Conservation (phyloP, 148 eudicot species). For the Cornus suecica region DNA sequence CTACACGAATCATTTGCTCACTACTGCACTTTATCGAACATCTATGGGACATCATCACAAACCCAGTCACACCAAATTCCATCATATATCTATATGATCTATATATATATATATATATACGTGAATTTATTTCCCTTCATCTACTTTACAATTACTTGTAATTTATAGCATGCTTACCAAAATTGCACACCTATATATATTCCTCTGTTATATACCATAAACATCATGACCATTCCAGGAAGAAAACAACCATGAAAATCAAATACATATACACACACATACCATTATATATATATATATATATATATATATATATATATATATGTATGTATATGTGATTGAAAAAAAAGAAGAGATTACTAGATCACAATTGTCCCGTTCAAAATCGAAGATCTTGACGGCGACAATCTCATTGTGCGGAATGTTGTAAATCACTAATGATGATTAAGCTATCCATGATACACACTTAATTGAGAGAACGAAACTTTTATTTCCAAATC, state of each 20-base stretch:
- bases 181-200: background rate
- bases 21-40: background rate
- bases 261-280: background rate
- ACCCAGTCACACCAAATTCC: background rate
- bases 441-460: too few relatives aligned
- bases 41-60: too few relatives aligned
- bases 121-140: background rate
- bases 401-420: constrained; percentile 70
- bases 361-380: constrained; percentile 81
- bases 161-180: background rate
- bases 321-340: too few relatives aligned
- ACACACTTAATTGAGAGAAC: too few relatives aligned
- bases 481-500: too few relatives aligned
- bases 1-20: too few relatives aligned
- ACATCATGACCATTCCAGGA: background rate
- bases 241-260: background rate
- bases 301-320: background rate
- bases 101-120: too few relatives aligned
- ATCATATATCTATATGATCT: too few relatives aligned
- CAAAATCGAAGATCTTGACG: constrained; percentile 85
- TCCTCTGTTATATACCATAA: background rate
- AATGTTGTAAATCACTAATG: too few relatives aligned
- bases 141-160: background rate
- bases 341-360: constrained; percentile 34
- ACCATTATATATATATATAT: background rate